These are phyloP conservation scores for Xanthoconium purpureum DNA, from an alignment of 768 basidiomycete species.

Conservation along the genomic window DNA sequence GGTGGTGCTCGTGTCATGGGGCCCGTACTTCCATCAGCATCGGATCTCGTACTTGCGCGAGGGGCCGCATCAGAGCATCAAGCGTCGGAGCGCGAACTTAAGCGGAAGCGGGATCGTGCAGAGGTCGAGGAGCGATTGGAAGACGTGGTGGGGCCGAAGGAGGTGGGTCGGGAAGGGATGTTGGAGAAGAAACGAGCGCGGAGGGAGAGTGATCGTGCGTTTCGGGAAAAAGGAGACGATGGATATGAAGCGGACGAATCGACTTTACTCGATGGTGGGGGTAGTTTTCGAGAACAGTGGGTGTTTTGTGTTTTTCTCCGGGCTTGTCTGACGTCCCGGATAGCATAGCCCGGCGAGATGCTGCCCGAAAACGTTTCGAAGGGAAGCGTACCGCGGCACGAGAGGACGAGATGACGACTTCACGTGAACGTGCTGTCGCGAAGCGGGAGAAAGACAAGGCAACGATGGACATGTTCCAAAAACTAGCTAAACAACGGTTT, in stretches of 20 bases:
- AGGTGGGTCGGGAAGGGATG: constrained; percentile 79
- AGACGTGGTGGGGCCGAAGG: constrained; percentile 76
- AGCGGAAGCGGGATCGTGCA: constrained; percentile 64
- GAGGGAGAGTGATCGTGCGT: constrained; percentile 67
- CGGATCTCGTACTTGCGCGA: constrained; percentile 66
- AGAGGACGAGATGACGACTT: constrained; percentile 50
- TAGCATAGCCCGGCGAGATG: constrained; percentile 75
- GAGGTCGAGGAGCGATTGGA: constrained; percentile 70
- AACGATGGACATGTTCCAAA: constrained; percentile 97
- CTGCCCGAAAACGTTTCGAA: constrained; percentile 59
- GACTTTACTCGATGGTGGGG: too few species aligned
- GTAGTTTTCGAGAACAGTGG: too few species aligned
- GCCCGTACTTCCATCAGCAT: constrained; percentile 64
- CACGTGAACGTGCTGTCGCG: constrained; percentile 60
- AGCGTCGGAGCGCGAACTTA: constrained; percentile 49
- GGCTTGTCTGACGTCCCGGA: constrained; percentile 5
- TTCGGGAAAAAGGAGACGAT: constrained; percentile 73
- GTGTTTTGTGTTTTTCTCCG: neutral
- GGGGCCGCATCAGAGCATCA: constrained; percentile 56
- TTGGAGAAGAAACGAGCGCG: constrained; percentile 80
- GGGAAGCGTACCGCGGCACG: constrained; percentile 41
- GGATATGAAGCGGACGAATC: constrained; percentile 76
- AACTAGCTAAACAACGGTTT: constrained; percentile 84
- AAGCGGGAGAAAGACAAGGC: constrained; percentile 80
- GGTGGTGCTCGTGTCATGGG: constrained; percentile 47